These are phyloP conservation scores for Saturnispora quitensis DNA, from an alignment of 805 yeast genomes.

Conservation along the genomic window DNA sequence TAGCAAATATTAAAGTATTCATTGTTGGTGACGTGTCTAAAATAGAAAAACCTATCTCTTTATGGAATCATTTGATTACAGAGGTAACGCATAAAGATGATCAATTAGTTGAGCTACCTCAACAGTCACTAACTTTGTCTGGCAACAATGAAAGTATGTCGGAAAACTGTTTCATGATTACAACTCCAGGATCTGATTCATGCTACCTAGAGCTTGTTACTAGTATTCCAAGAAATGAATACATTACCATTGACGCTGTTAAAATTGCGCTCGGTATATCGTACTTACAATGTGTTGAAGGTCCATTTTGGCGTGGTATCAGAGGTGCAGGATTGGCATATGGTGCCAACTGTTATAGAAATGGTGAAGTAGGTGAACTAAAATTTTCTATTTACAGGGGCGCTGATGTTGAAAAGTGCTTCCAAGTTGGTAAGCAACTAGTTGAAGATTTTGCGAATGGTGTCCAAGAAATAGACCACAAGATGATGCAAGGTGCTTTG, in stretches of 20 bases:
- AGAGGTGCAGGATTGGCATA: constrained; percentile 93
- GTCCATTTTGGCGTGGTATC: constrained; percentile 94
- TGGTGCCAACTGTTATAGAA: constrained; percentile 60
- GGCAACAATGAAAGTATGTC: constrained; percentile 44
- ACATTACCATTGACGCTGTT: constrained; percentile 50
- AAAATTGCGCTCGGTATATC: constrained; percentile 66
- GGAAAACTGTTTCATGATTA: constrained; percentile 48
- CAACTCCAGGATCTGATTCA: constrained; percentile 81
- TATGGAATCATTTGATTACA: constrained; percentile 40
- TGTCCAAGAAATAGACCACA: constrained; percentile 41
- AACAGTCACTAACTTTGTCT: constrained; percentile 45
- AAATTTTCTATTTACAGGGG: constrained; percentile 70
- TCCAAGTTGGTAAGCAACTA: constrained; percentile 51
- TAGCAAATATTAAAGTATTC: constrained; percentile 55
- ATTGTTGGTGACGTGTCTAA: constrained; percentile 59
- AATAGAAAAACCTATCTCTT: constrained; percentile 44
- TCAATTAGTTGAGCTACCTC: constrained; percentile 33
- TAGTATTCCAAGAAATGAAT: constrained; percentile 43
- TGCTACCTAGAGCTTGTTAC: constrained; percentile 57
- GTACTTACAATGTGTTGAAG: constrained; percentile 79
- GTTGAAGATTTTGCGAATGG: constrained; percentile 56
- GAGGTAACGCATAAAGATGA: constrained; percentile 3
- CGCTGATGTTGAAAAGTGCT: constrained; percentile 63
- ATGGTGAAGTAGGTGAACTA: constrained; percentile 58
- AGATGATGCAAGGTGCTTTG: constrained; percentile 61